Evolutionary conservation across 2,329 filamentous ascomycete genomes (phyloP).

Genomic region (Fusarium agapanthi): DNA sequence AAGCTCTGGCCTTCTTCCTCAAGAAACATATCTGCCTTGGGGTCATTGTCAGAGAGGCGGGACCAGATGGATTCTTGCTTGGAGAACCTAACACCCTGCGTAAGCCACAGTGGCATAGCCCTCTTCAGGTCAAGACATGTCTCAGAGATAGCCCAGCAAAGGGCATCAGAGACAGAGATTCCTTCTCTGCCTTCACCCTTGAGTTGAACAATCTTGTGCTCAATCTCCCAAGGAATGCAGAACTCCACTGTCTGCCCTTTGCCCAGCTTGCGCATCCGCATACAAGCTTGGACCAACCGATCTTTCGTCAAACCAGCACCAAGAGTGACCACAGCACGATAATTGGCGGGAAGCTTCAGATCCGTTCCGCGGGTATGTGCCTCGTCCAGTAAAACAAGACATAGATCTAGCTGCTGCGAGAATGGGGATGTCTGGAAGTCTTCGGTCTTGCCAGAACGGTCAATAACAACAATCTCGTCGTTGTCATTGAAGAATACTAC

Average conservation of each 20-base stretch:
- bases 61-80: conserved; percentile 52
- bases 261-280: conserved; percentile 76
- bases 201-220: conserved; percentile 55
- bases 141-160: conserved; percentile 64
- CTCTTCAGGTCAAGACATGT: conserved; percentile 20
- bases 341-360: conserved; percentile 65
- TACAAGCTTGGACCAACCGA: conserved; percentile 73
- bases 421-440: conserved; percentile 67
- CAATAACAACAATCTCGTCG: conserved; percentile 64
- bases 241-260: conserved; percentile 72
- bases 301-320: conserved; percentile 74
- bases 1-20: conserved; percentile 65
- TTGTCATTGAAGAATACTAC: conserved; percentile 66
- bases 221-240: conserved; percentile 66
- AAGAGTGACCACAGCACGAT: conserved; percentile 73
- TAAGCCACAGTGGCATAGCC: conserved; percentile 60
- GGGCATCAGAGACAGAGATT: conserved; percentile 62
- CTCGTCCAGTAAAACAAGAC: conserved; percentile 75
- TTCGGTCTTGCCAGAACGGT: conserved; percentile 56
- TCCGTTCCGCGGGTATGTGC: conserved; percentile 76
- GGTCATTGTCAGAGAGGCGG: accelerated
- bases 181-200: accelerated
- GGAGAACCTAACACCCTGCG: conserved; percentile 64
- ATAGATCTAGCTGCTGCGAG: conserved; percentile 62
- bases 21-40: conserved; percentile 50